Conservation (phyloP, 208 protist genomes). For the Trypanosomatidae sp. region DNA sequence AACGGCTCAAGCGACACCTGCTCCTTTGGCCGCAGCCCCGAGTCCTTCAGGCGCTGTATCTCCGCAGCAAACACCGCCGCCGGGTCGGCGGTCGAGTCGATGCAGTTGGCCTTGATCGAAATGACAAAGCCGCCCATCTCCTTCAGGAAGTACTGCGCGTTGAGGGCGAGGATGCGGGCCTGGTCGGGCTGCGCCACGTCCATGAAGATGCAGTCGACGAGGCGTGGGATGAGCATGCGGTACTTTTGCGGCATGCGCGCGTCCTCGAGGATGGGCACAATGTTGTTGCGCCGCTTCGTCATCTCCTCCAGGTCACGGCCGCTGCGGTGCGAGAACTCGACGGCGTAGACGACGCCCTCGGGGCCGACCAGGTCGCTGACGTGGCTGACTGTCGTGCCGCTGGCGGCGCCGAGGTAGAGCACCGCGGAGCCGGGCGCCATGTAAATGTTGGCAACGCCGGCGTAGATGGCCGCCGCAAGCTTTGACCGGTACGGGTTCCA, state of each 20-base stretch:
- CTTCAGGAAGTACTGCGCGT: constrained; percentile 99
- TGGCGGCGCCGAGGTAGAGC: constrained; percentile 99
- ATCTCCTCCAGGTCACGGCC: constrained; percentile 99
- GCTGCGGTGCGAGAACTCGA: constrained; percentile 99
- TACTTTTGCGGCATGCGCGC: constrained; percentile 99
- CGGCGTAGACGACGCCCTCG: constrained; percentile 98
- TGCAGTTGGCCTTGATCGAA: constrained; percentile 99
- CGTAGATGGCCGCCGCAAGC: constrained; percentile 97
- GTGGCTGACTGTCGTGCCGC: constrained; percentile 99
- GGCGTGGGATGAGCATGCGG: constrained; percentile 96
- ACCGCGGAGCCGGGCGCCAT: constrained; percentile 97
- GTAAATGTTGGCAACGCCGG: constrained; percentile 96
- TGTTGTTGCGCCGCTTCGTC: constrained; percentile 98
- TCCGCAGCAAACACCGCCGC: constrained; percentile 96
- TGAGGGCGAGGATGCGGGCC: constrained; percentile 98
- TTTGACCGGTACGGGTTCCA: constrained; percentile 99
- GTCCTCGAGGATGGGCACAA: constrained; percentile 99
- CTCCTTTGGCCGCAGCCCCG: constrained; percentile 95
- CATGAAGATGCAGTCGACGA: constrained; percentile 99
- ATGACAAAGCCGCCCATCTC: constrained; percentile 98
- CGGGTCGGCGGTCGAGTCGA: constrained; percentile 97
- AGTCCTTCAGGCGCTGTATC: constrained; percentile 92
- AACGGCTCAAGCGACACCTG: constrained; percentile 99
- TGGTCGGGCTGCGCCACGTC: constrained; percentile 99
- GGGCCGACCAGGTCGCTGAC: constrained; percentile 99